Conservation (phyloP, 805 yeast genomes). For the Ogataea polymorpha region DNA sequence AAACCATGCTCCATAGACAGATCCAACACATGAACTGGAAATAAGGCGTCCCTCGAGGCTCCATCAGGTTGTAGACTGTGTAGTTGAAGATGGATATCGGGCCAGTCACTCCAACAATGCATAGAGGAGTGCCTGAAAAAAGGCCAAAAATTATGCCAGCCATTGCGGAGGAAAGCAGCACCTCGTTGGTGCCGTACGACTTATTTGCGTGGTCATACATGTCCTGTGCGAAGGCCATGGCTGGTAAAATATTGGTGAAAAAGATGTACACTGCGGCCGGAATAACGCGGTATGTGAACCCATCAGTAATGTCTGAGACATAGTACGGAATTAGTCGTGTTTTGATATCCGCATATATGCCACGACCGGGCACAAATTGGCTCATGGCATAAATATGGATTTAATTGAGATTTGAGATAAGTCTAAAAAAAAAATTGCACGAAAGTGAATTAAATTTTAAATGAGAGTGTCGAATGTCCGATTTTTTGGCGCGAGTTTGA, state of each 20-base stretch:
- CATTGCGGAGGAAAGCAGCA: constrained; percentile 75
- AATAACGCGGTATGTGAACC: constrained; percentile 77
- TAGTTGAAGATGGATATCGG: constrained; percentile 91
- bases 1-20: constrained; percentile 83
- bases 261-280: constrained; percentile 82
- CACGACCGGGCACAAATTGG: constrained; percentile 37
- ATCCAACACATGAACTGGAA: constrained; percentile 97
- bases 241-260: constrained; percentile 89
- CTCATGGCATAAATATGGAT: constrained; percentile 7
- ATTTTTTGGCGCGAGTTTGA: not conserved
- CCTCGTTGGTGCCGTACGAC: constrained; percentile 89
- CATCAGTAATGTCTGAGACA: constrained; percentile 76
- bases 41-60: constrained; percentile 50
- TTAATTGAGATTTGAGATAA: not conserved
- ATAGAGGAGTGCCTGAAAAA: constrained; percentile 85
- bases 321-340: constrained; percentile 61
- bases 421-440: not conserved
- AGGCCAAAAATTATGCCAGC: constrained; percentile 89
- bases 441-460: not conserved
- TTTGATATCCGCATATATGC: constrained; percentile 51
- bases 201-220: constrained; percentile 90
- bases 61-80: constrained; percentile 74
- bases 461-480: constrained; percentile 1
- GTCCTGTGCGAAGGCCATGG: constrained; percentile 94
- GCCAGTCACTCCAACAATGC: constrained; percentile 96